Percentiles rank a stretch among this genome's conserved stretches.
Conservation (phyloP, 106 monocot genomes). For the Gastrodia elata region DNA sequence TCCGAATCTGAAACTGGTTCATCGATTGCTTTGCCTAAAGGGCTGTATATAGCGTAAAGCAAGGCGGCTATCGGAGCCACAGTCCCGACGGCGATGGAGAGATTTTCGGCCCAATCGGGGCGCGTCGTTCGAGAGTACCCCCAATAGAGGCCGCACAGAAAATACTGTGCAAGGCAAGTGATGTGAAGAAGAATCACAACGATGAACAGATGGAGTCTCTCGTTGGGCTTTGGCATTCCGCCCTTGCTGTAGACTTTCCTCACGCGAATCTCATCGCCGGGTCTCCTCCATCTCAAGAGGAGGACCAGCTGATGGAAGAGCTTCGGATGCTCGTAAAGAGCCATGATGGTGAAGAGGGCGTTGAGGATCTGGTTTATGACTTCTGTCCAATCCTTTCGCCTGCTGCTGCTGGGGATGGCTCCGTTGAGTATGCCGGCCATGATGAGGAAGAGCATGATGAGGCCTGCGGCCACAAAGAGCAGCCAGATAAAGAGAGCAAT, state of each 20-base stretch:
- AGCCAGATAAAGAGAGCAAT: slow-evolving; percentile 18
- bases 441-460: slow-evolving; percentile 11
- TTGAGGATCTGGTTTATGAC: slow-evolving; percentile 20
- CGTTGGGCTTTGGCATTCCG: slow-evolving; percentile 5
- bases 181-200: slow-evolving; percentile 16
- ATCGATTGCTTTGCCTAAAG: not conserved
- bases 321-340: slow-evolving; percentile 14
- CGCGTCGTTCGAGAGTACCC: slow-evolving; percentile 8
- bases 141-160: slow-evolving; percentile 16
- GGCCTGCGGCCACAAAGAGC: slow-evolving; percentile 11
- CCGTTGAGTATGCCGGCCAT: slow-evolving; percentile 10
- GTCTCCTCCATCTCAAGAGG: slow-evolving; percentile 10
- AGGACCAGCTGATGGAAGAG: slow-evolving; percentile 12
- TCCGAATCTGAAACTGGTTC: not conserved
- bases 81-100: slow-evolving; percentile 2
- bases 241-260: slow-evolving; percentile 10
- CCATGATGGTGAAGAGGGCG: slow-evolving; percentile 21
- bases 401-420: not conserved
- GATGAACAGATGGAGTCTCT: slow-evolving; percentile 3
- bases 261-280: not conserved
- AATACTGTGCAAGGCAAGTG: slow-evolving; percentile 10
- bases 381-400: slow-evolving; percentile 8
- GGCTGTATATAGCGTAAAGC: slow-evolving; percentile 3
- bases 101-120: slow-evolving; percentile 13
- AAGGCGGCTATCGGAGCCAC: slow-evolving; percentile 3